Base-by-base conservation (phyloP, 2,329 filamentous ascomycete species). In the Dothistroma septosporum region DNA sequence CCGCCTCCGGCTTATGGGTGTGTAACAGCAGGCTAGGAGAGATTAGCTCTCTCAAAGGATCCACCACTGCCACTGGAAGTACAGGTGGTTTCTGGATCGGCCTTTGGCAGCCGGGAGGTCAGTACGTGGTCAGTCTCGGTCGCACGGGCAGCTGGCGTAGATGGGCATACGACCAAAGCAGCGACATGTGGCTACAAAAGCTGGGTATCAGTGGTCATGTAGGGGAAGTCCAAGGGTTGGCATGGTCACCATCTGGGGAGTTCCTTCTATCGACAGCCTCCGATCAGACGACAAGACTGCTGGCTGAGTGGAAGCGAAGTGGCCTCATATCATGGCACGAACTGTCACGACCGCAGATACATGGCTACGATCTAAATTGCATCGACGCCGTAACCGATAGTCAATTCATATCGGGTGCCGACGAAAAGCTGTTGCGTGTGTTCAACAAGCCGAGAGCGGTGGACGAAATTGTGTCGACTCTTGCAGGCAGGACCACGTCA, bases 361-460 rank as follows among this genome's bases (percentile, higher is more conserved):
- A 99, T 74, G 94, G 94, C 41, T 99, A 99, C 74, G 93, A 99
- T 74, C 83, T 99, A 58, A 99, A 97, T 79, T 97, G 94, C 74
- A 87, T 97, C 64, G 89, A 92, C 70, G 84, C 87, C 0, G 80
- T 97, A 5, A 87, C 85, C 8, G 76, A 83, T 8, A 82, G 85
- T 8, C 88, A 88, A 67, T 99, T 99, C 72, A 88, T 97, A 22
- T 96, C 92, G 2, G 94, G 94, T 7, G 94, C 94, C 2, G 94
- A 99, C 67, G 94, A 99, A 79, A 99, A 99, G 77, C 85, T 99
- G n/a, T 85, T 99, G 74, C 88, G 94, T 24, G 93, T 99, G 1
- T 99, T 99, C 75, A 87, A 89, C 70, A 87, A 96, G 76, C 94
- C 94, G 6, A 89, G 86, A 72, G 88, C 89, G 5, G 90, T 96